phyloP scores from a whole-genome alignment of 164 flowering plant genomes.

The Chimonanthus salicifolius region DNA sequence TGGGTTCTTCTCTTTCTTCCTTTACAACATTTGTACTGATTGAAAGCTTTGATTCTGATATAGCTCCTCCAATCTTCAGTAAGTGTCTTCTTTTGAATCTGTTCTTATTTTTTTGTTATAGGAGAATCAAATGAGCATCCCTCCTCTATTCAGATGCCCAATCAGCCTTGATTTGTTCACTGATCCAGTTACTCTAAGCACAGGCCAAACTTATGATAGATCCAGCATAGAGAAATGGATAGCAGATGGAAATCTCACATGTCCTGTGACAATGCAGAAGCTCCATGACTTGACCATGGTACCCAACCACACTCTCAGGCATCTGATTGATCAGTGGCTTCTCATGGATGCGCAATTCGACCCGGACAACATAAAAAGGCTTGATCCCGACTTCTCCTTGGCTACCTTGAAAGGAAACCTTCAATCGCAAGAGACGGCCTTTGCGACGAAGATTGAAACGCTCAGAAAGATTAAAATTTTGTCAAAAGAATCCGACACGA shows the following conservation, averaged over 20 bases:
- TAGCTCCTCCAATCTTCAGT: neutral
- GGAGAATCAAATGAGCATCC: conserved; percentile 40
- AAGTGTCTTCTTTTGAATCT: neutral
- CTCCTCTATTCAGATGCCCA: conserved; percentile 64
- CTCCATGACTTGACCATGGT: conserved; percentile 59
- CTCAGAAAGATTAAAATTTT: conserved; percentile 26
- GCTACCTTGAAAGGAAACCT: conserved; percentile 6
- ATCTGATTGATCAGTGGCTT: conserved; percentile 58
- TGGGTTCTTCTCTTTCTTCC: neutral
- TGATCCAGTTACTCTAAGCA: conserved; percentile 78
- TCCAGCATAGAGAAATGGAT: conserved; percentile 71
- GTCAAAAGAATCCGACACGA: conserved; percentile 24
- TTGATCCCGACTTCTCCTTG: conserved; percentile 25
- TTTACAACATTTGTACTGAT: neutral
- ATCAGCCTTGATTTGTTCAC: conserved; percentile 65
- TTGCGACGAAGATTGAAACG: conserved; percentile 26
- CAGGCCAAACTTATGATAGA: conserved; percentile 82
- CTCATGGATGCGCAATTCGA: conserved; percentile 22
- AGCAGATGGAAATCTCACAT: conserved; percentile 57
- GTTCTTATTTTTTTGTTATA: conserved; percentile 19
- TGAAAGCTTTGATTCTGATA: neutral
- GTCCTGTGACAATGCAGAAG: conserved; percentile 87
- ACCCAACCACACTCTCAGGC: conserved; percentile 72
- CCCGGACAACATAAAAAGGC: conserved; percentile 8
- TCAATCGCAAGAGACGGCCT: conserved; percentile 23